Conservation (phyloP, 495 filamentous ascomycete genomes). For the Xylaria grammica region DNA sequence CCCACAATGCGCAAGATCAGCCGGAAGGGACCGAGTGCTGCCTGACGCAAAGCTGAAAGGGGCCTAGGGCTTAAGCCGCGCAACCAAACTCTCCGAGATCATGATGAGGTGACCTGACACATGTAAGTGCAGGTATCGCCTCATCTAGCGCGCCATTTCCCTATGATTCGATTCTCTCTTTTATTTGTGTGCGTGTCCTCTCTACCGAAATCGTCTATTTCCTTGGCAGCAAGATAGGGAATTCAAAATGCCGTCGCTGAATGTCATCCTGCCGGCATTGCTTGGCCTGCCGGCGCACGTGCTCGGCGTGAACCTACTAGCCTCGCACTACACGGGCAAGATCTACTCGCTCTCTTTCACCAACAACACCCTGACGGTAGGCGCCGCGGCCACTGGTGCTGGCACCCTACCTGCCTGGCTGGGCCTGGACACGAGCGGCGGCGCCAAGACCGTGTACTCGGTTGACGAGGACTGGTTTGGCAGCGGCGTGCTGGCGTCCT, state of each 20-base stretch:
- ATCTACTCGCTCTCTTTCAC: conserved; percentile 45
- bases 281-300: conserved; percentile 38
- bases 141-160: conserved; percentile 11
- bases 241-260: conserved; percentile 34
- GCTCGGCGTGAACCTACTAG: conserved; percentile 44
- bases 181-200: no score
- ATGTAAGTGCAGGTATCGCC: conserved; percentile 21
- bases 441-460: conserved; percentile 59
- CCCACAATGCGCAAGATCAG: conserved; percentile 6
- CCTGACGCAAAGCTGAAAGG: conserved; percentile 12
- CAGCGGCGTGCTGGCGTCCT: conserved; percentile 49
- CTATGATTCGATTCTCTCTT: background rate
- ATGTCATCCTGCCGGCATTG: conserved; percentile 32
- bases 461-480: conserved; percentile 58
- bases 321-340: conserved; percentile 49
- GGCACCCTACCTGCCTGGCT: conserved; percentile 61
- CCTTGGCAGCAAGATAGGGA: conserved; percentile 8
- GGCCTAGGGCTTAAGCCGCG: conserved; percentile 1
- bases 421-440: conserved; percentile 48
- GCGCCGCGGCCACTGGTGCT: conserved; percentile 39
- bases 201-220: background rate
- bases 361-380: conserved; percentile 38
- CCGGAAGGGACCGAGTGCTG: conserved; percentile 19
- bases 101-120: conserved; percentile 11
- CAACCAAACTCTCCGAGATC: conserved; percentile 12